phyloP scores from a whole-genome alignment of 306 rosid species.

The Cicer bijugum region DNA sequence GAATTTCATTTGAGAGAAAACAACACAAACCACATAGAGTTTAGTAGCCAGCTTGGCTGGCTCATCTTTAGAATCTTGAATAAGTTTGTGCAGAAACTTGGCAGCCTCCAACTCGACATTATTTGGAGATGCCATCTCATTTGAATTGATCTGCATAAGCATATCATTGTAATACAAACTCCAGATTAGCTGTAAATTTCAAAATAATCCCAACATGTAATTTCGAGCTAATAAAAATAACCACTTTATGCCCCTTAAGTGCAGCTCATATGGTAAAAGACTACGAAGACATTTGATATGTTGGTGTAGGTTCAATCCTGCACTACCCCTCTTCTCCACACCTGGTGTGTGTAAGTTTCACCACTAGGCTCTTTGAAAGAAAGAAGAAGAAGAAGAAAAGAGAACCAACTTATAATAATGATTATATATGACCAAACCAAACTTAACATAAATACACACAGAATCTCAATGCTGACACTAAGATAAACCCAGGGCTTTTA shows the following conservation, averaged over 20 bases:
- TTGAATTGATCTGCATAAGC: conserved; percentile 51
- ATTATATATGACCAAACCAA: background rate
- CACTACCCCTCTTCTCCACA: no score
- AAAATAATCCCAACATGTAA: conserved; percentile 3
- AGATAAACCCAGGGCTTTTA: conserved; percentile 6
- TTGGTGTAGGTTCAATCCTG: no score
- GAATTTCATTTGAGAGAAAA: conserved; percentile 27
- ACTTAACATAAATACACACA: conserved; percentile 29
- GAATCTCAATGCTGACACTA: conserved; percentile 1
- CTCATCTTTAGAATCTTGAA: conserved; percentile 97
- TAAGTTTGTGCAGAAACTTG: conserved; percentile 94
- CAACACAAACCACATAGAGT: conserved; percentile 83
- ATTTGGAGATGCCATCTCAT: conserved; percentile 78
- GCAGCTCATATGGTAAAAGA: no score
- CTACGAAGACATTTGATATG: no score
- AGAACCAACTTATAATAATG: conserved; percentile 1
- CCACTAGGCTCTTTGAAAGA: no score
- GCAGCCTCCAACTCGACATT: conserved; percentile 99
- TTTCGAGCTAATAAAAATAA: background rate
- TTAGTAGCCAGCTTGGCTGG: conserved; percentile 95
- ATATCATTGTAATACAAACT: conserved; percentile 20
- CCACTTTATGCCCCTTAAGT: no score
- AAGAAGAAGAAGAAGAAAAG: background rate
- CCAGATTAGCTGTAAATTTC: conserved; percentile 5
- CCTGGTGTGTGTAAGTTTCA: no score